phyloP scores from a whole-genome alignment of 805 yeast species.

The Candida endomychidarum region DNA sequence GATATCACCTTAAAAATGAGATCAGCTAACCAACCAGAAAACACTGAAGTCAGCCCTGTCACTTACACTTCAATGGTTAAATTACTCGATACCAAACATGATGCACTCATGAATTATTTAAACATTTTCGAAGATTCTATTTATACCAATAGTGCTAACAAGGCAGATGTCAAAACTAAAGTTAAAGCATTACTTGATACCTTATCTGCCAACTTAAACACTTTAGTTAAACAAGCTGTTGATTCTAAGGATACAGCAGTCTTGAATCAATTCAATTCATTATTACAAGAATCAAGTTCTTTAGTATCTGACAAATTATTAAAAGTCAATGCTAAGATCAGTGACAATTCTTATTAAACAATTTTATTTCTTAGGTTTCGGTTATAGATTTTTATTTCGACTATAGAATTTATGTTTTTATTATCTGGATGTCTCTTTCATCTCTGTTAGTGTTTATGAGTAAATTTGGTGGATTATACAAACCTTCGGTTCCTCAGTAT shows the following conservation, averaged over 20 bases:
- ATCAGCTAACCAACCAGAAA: background rate
- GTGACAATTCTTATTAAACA: conserved; percentile 5
- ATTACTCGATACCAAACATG: conserved; percentile 3
- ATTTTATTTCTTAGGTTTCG: background rate
- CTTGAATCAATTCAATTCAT: background rate
- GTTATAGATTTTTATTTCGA: conserved; percentile 2
- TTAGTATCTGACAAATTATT: background rate
- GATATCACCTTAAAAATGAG: conserved; percentile 1
- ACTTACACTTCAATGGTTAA: background rate
- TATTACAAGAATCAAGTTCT: conserved; percentile 1
- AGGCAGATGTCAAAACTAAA: conserved; percentile 1
- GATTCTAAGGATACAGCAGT: background rate
- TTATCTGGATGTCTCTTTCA: too few species aligned
- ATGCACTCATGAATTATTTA: background rate
- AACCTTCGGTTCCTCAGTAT: too few species aligned
- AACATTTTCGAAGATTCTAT: conserved; percentile 7
- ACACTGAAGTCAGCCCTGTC: background rate
- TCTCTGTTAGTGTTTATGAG: too few species aligned
- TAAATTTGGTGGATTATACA: too few species aligned
- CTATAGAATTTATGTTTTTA: too few species aligned
- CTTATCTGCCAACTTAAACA: background rate
- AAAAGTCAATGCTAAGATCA: conserved; percentile 5
- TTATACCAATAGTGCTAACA: conserved; percentile 5
- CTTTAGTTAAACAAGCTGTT: background rate
- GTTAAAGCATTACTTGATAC: conserved; percentile 2